These are phyloP conservation scores for Elaeis oleifera DNA, from an alignment of 202 grass and related monocot species.

Conservation along the genomic window DNA sequence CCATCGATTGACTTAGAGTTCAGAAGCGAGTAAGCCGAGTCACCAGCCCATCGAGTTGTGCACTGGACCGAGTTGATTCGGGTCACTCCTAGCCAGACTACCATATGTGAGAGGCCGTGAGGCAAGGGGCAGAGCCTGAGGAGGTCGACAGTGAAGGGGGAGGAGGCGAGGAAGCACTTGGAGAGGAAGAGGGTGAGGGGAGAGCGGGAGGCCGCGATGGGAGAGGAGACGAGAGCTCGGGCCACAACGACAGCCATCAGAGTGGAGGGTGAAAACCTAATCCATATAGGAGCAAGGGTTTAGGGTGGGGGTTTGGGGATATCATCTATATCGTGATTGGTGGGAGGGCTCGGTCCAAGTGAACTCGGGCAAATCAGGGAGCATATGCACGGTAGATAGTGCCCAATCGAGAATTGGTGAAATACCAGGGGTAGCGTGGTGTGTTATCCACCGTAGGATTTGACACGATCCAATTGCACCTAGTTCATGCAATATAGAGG, in stretches of 20 bases:
- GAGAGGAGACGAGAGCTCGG: background rate
- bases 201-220: background rate
- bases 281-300: slow-evolving; percentile 27
- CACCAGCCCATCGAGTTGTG: background rate
- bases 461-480: no score
- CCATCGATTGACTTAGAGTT: slow-evolving; percentile 15
- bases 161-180: slow-evolving; percentile 9
- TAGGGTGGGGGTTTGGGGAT: slow-evolving; percentile 22
- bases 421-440: no score
- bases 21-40: slow-evolving; percentile 12
- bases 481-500: no score
- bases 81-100: background rate
- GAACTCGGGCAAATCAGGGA: no score
- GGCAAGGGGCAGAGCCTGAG: slow-evolving; percentile 1
- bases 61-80: background rate
- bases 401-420: no score
- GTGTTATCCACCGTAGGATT: no score
- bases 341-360: no score
- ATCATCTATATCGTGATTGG: background rate
- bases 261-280: background rate
- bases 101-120: background rate
- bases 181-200: slow-evolving; percentile 8
- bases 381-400: no score
- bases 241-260: background rate
- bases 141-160: slow-evolving; percentile 20